Conservation (phyloP, 192 early-diverging fungal species). For the Rhizophlyctis rosea region DNA sequence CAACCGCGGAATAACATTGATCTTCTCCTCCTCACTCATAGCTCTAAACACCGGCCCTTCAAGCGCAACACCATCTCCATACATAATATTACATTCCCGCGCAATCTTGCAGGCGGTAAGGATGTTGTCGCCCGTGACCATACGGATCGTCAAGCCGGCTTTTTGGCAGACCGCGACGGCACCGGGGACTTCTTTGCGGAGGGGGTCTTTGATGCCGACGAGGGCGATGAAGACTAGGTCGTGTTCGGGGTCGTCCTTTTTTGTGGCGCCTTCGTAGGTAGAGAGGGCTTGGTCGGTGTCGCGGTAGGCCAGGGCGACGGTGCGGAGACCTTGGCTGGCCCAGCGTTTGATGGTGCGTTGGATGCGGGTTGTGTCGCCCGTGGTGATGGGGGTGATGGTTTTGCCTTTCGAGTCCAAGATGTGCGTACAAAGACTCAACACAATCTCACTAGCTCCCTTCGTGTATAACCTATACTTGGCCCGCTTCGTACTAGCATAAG, state of each 20-base stretch:
- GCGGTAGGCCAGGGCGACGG: constrained; percentile 50
- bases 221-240: constrained; percentile 52
- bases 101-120: constrained; percentile 61
- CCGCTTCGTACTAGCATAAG: constrained; percentile 11
- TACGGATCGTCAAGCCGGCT: constrained; percentile 52
- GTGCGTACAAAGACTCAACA: constrained; percentile 51
- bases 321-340: constrained; percentile 57
- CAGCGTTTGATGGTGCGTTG: constrained; percentile 49
- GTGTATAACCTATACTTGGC: constrained; percentile 46
- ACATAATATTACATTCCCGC: constrained; percentile 52
- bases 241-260: constrained; percentile 46
- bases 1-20: constrained; percentile 45
- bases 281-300: constrained; percentile 43
- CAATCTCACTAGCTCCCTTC: constrained; percentile 60
- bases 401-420: constrained; percentile 35
- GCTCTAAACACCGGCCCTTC: constrained; percentile 58
- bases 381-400: constrained; percentile 20
- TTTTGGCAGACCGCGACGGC: constrained; percentile 51
- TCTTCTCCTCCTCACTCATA: constrained; percentile 49
- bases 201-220: constrained; percentile 59
- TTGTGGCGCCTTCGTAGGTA: constrained; percentile 23
- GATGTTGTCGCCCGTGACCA: constrained; percentile 65
- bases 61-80: constrained; percentile 49
- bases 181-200: constrained; percentile 54
- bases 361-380: constrained; percentile 26